Evolutionary conservation across 306 rosid species (phyloP).

Genomic region (Lupinus albus): DNA sequence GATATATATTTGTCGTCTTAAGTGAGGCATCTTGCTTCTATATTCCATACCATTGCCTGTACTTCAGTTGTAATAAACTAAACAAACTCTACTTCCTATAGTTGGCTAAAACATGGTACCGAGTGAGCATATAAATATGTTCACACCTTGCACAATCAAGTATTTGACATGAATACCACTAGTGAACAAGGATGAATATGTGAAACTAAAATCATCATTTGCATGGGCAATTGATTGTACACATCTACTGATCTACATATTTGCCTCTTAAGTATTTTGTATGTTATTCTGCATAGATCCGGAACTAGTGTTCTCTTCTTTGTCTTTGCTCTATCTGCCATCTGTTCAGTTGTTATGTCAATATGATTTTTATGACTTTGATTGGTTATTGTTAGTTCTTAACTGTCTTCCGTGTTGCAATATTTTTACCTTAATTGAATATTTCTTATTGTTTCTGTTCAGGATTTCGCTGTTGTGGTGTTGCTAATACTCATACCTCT

Average conservation of each 20-base stretch:
- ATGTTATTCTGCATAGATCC: constrained; percentile 11
- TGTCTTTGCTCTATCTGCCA: constrained; percentile 26
- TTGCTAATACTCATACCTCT: constrained; percentile 99
- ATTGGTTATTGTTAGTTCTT: constrained; percentile 16
- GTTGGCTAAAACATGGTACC: constrained; percentile 13
- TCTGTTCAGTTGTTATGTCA: constrained; percentile 26
- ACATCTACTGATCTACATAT: constrained; percentile 13
- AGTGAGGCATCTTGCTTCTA: constrained; percentile 31
- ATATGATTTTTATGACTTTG: constrained; percentile 14
- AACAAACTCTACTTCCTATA: background rate
- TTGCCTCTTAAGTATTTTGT: constrained; percentile 14
- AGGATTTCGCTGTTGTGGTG: constrained; percentile 99
- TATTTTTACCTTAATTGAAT: constrained; percentile 35
- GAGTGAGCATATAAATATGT: background rate
- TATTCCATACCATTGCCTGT: background rate
- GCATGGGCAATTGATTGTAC: constrained; percentile 6
- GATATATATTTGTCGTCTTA: constrained; percentile 23
- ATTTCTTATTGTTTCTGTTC: constrained; percentile 46
- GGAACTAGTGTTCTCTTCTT: background rate
- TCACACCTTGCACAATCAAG: background rate
- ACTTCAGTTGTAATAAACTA: background rate
- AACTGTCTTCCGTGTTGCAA: constrained; percentile 13
- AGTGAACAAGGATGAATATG: constrained; percentile 16
- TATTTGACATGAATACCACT: constrained; percentile 6
- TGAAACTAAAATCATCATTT: constrained; percentile 31